Evolutionary conservation across 257 asterid species (phyloP), one percentile per base, ranked within the genome.

Genomic region (Jacaranda mimosifolia): DNA sequence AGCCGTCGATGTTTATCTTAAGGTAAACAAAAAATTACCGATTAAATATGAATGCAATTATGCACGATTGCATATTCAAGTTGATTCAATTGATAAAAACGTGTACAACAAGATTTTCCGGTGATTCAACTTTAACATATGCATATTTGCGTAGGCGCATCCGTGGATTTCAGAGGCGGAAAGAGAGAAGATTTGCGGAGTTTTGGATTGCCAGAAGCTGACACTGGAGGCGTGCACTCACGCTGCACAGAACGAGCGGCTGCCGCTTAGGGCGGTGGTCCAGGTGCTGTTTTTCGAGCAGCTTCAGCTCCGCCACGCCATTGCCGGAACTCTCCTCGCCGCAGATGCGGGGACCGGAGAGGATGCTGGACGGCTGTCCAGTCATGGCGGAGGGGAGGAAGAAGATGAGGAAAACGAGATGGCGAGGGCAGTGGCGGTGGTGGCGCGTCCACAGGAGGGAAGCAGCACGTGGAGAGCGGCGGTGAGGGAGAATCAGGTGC

Each of bases 151-250:
- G 38, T 43, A 96, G 99, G 94, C 98, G 53, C 99, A 96, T 89
- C 89, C 95, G 36, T 88, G 97, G 96, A 81, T 89, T 11, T 85
- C 93, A 5, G 98, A 93, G 72, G 80, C 78, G 67, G 98, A 96
- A 42, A 87, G 99, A 51, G 99, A 96, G 81, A 86, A 80, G 78
- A 86, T 96, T 0, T 90, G 97, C 64, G 95, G 96, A 17, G 75
- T 93, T 70, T 82, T 96, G 82, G 97, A 96, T 65, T 96, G 93
- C 79, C 97, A 91, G 87, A 96, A 96, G 79, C 86, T 96, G 80
- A 93, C 99, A n/a, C 17, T 93, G 18, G 99, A 96, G 53, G 99
- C 98, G 43, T 96, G 98, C 83, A 93, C 98, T 9, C 99, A 96
- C 86, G 98, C 98, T 0, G 99, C 99, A 5, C 98, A 93, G 82